Evolutionary conservation across 2,329 filamentous ascomycete genomes (phyloP), one percentile per base, ranked within the genome.

Genomic region (Cladosporium sp.): DNA sequence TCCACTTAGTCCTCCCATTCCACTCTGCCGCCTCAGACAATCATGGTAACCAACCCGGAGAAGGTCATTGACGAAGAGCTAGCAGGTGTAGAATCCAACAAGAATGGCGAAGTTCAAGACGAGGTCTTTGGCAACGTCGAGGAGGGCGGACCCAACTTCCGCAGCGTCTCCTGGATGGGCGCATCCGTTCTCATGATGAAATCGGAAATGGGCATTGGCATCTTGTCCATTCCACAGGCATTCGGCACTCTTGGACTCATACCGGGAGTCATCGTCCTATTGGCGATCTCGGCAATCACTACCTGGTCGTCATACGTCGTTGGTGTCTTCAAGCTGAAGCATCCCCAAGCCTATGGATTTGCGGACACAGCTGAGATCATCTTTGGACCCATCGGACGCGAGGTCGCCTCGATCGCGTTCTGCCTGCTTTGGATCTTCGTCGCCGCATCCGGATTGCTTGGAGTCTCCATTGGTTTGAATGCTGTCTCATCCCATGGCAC

Each of bases 301-400:
- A 73, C 71, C 2, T 78, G 75, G 75, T 75, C 73, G 2, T 66
- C 68, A 49, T 76, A 74, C 54, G 73, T 76, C 19, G 65, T 78
- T 8, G 75, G 73, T 4, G 58, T 65, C 13, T 81, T 81, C 66
- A 81, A 81, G 57, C 56, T 79, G 19, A 66, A 69, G 12, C 78
- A 80, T 58, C 73, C 74, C 0, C 70, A 79, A 53, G 77, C 80
- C 3, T 80, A 82, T 57, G 75, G 74, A 43, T 80, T 81, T 66
- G 78, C 78, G 38, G 79, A 82, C 55, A 78, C 76, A 0, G 78
- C 78, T 17, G 64, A 64, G 41, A 72, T 80, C 43, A 68, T 82
- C 19, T 79, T 80, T 50, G 79, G 80, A 2, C 73, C 70, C 1
- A 51, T 76, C 4, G 78, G 79, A 0, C 70, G 76, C 18, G 77